Evolutionary conservation across 163 green algal genomes (phyloP).

Genomic region (Prototheca cutis): DNA sequence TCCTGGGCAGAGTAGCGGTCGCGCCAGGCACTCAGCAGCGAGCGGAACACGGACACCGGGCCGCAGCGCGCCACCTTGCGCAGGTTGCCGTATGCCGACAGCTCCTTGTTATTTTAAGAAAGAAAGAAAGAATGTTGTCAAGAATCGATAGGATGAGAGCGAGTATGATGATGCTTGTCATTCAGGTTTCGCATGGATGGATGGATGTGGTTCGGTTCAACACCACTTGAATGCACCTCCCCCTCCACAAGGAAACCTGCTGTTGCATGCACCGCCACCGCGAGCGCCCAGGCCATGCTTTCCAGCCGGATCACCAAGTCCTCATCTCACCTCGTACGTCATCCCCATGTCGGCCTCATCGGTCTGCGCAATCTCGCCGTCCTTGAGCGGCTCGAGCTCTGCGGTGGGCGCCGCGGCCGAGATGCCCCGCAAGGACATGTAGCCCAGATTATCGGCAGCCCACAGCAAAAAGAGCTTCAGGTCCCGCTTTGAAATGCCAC

Average conservation of each 20-base stretch:
- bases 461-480: constrained; percentile 83
- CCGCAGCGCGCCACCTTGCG: constrained; percentile 79
- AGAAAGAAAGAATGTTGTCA: too few species aligned
- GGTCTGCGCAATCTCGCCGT: constrained; percentile 59
- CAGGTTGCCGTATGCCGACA: constrained; percentile 82
- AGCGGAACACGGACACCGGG: constrained; percentile 84
- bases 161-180: too few species aligned
- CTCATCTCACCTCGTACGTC: constrained; percentile 77
- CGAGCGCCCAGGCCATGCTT: too few species aligned
- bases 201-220: too few species aligned
- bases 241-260: too few species aligned
- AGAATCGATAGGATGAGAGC: too few species aligned
- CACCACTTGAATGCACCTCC: too few species aligned
- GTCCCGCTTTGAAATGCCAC: constrained; percentile 73
- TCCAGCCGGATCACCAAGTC: too few species aligned
- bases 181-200: too few species aligned
- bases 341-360: constrained; percentile 98
- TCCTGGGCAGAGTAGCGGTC: constrained; percentile 27
- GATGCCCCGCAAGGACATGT: constrained; percentile 63
- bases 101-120: too few species aligned
- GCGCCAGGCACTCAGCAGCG: constrained; percentile 47
- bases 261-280: too few species aligned
- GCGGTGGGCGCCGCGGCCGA: constrained; percentile 77
- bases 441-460: constrained; percentile 68
- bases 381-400: constrained; percentile 83